Evolutionary conservation across 2,329 filamentous ascomycete genomes (phyloP).

Genomic region (Talaromyces sp.): DNA sequence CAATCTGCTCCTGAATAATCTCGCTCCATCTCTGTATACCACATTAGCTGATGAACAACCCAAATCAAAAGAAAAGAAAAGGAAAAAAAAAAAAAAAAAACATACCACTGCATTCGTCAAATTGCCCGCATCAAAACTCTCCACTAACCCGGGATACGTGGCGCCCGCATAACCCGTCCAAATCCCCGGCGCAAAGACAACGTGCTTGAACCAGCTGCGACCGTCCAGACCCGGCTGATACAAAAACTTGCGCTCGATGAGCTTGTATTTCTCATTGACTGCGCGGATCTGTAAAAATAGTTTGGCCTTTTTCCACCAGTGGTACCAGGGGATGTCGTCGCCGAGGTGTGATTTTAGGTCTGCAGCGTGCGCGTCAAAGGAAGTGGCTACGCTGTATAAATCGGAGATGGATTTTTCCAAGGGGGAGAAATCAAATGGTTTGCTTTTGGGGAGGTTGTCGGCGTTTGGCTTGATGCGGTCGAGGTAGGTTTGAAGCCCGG

Average conservation of each 20-base stretch:
- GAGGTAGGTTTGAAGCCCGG: slow-evolving; percentile 45
- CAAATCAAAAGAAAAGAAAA: background rate
- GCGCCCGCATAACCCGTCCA: slow-evolving; percentile 87
- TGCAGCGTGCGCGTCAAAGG: slow-evolving; percentile 48
- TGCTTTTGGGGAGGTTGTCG: slow-evolving; percentile 17
- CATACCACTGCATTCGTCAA: slow-evolving; percentile 46
- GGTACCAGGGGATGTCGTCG: slow-evolving; percentile 68
- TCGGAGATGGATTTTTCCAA: slow-evolving; percentile 45
- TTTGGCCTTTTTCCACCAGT: slow-evolving; percentile 61
- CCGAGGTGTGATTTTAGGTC: slow-evolving; percentile 44
- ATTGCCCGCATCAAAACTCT: slow-evolving; percentile 51
- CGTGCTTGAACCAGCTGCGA: slow-evolving; percentile 86
- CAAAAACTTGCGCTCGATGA: slow-evolving; percentile 73
- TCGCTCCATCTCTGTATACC: slow-evolving; percentile 33
- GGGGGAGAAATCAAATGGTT: slow-evolving; percentile 35
- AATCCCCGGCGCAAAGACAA: slow-evolving; percentile 83
- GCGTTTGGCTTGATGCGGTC: slow-evolving; percentile 23
- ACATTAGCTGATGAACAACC: slow-evolving; percentile 6
- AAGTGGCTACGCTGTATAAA: slow-evolving; percentile 43
- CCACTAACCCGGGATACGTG: slow-evolving; percentile 59
- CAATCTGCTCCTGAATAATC: slow-evolving; percentile 32
- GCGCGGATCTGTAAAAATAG: slow-evolving; percentile 58
- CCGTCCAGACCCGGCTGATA: slow-evolving; percentile 70
- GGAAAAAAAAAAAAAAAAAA: slow-evolving; percentile 12
- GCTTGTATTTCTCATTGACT: slow-evolving; percentile 78